Evolutionary conservation across 768 basidiomycete genomes (phyloP), one percentile per base, ranked within the genome.

Genomic region (Pleurotus ostreatus): DNA sequence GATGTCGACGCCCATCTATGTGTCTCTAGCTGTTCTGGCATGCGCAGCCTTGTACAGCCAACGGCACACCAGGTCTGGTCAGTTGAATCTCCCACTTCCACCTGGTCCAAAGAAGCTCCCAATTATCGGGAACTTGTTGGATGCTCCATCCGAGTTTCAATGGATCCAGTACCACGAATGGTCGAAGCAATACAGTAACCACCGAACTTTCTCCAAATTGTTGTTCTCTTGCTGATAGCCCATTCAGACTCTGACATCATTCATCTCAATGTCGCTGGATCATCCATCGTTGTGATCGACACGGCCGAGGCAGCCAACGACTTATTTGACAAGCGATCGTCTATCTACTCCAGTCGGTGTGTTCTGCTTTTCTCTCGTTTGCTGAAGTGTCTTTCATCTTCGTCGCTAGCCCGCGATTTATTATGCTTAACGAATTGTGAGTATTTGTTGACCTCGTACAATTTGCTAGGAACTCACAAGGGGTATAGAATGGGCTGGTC

Each of bases 321-420:
- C 1, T 65, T 79, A 0, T 68, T 79, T 18, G 73, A 75, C 23
- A 78, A 74, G 58, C 63, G 71, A 34, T 74, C 75, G 0, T 51
- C 70, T 6, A 72, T 72, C n/a, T 79, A 78, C 61, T 77, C 75
- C 0, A 71, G 71, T 59, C 64, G 77, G 68, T 66, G 47, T 18
- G 66, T 63, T 38, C 2, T 6, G 4, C 5, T 48, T 16, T 8
- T 44, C 1, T 2, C 40, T 30, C 9, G 26, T 37, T 40, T 41
- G 18, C 46, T 16, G 3, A 15, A 44, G 41, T 2, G 41, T 44
- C 8, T 25, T 23, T 25, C 23, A 25, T 25, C 1, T 25, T 25
- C 23, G 1, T 25, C 41, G 41, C 20, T 44, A 73, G 71, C 20
- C 67, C 70, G 4, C 60, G 61, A 41, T 62, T 69, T 34, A 45